phyloP scores from a whole-genome alignment of 129 eudicot species.

The Chrysanthemum lavandulifolium region DNA sequence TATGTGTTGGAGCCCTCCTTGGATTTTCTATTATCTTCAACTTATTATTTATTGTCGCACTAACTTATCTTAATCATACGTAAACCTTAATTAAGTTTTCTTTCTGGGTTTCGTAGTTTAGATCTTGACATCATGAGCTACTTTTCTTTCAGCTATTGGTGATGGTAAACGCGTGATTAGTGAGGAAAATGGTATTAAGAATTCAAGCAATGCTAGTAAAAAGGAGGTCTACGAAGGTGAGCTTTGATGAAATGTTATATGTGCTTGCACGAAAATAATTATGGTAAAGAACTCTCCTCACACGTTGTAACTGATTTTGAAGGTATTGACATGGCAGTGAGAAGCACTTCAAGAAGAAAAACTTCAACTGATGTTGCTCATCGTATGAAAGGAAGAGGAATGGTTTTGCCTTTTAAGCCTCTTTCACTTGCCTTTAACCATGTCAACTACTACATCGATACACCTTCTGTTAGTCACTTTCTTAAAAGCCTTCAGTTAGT shows the following conservation, averaged over 20 bases:
- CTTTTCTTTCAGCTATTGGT: conserved; percentile 27
- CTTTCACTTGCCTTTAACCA: conserved; percentile 58
- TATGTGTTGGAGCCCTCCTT: conserved; percentile 47
- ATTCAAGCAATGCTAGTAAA: background rate
- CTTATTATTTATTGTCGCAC: conserved; percentile 45
- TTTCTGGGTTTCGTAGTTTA: background rate
- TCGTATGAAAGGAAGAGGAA: conserved; percentile 22
- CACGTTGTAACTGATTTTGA: conserved; percentile 18
- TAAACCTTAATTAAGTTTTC: conserved; percentile 4
- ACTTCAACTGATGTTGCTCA: background rate
- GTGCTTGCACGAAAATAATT: background rate
- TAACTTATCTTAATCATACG: conserved; percentile 50
- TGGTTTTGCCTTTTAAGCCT: conserved; percentile 80
- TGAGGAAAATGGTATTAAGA: conserved; percentile 23
- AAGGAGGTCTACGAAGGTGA: conserved; percentile 21
- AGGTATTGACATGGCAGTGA: conserved; percentile 29
- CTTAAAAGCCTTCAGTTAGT: background rate
- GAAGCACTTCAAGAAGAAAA: conserved; percentile 13
- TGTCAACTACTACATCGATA: conserved; percentile 70
- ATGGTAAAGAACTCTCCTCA: background rate
- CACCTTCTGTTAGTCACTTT: conserved; percentile 56
- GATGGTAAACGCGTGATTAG: conserved; percentile 26
- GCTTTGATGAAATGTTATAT: background rate
- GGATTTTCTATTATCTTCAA: conserved; percentile 53
- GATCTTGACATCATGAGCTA: background rate